Evolutionary conservation across 306 rosid species (phyloP).

Genomic region (Pterocarpus santalinus): DNA sequence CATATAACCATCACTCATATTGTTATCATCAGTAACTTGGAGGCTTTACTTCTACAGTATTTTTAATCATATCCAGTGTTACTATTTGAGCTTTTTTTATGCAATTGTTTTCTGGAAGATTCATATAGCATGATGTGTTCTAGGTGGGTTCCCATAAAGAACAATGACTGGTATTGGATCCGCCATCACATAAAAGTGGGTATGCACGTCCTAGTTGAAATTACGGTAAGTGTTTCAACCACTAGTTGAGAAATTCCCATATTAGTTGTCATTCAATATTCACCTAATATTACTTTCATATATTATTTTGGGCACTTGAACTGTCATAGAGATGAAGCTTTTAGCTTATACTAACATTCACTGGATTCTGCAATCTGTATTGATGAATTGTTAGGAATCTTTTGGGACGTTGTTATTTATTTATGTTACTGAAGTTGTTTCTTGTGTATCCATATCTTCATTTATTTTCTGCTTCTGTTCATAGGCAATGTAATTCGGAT

Average conservation of each 20-base stretch:
- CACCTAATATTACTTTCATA: conserved; percentile 3
- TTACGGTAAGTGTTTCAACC: conserved; percentile 74
- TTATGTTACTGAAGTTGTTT: conserved; percentile 23
- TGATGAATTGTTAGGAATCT: conserved; percentile 17
- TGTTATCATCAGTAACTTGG: conserved; percentile 32
- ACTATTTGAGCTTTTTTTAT: conserved; percentile 39
- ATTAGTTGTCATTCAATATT: conserved; percentile 40
- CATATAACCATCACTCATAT: conserved; percentile 26
- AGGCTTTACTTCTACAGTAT: conserved; percentile 28
- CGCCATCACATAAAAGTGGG: conserved; percentile 98
- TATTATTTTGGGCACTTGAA: background rate
- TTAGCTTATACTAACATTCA: conserved; percentile 8
- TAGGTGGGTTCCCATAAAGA: conserved; percentile 97
- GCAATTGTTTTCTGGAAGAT: conserved; percentile 38
- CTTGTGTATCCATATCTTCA: conserved; percentile 23
- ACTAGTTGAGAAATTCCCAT: conserved; percentile 18
- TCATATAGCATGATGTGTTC: conserved; percentile 54
- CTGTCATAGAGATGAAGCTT: conserved; percentile 25
- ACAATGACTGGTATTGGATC: conserved; percentile 97
- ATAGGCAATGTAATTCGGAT: conserved; percentile 18
- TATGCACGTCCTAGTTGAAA: conserved; percentile 84
- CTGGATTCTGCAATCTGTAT: conserved; percentile 11
- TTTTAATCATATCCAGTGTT: conserved; percentile 40
- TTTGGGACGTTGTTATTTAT: conserved; percentile 7
- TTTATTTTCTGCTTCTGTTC: conserved; percentile 7